These are phyloP conservation scores for Asclepias syriaca DNA, from an alignment of 257 asterid genomes.

Conservation along the genomic window DNA sequence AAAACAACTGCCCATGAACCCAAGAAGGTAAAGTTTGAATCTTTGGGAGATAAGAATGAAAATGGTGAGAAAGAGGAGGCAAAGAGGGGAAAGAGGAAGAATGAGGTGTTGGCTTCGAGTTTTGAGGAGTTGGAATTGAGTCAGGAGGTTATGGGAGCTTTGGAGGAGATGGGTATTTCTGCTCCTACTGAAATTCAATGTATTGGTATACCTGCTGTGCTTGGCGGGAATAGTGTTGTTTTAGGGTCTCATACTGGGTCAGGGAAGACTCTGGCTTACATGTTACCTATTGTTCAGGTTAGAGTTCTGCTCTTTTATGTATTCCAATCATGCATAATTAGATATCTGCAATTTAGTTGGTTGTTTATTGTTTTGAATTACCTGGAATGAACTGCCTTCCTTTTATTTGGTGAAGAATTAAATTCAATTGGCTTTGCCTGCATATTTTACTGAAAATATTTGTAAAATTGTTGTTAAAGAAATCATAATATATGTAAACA, in stretches of 20 bases:
- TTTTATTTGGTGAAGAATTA: not conserved
- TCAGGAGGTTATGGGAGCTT: constrained; percentile 69
- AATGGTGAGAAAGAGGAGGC: constrained; percentile 35
- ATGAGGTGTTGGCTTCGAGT: constrained; percentile 44
- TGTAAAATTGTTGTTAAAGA: not conserved
- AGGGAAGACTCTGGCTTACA: constrained; percentile 93
- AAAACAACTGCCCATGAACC: constrained; percentile 20
- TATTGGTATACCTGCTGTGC: constrained; percentile 82
- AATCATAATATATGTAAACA: not conserved
- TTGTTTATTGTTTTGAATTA: not conserved
- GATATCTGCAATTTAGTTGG: not conserved
- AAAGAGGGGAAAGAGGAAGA: constrained; percentile 38
- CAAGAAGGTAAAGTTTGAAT: constrained; percentile 7
- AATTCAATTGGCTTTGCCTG: not conserved
- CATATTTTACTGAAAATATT: not conserved
- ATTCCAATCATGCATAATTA: not conserved
- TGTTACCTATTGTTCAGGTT: constrained; percentile 95
- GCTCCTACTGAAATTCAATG: constrained; percentile 90
- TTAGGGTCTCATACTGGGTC: constrained; percentile 98
- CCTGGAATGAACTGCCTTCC: not conserved
- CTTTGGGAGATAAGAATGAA: constrained; percentile 17
- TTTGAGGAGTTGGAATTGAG: constrained; percentile 84
- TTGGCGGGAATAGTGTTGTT: constrained; percentile 68
- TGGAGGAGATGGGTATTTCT: constrained; percentile 77
- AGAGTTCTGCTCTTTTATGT: not conserved